These are phyloP conservation scores for Colletotrichum phormii DNA, from an alignment of 2,329 filamentous ascomycete species.

Conservation along the genomic window DNA sequence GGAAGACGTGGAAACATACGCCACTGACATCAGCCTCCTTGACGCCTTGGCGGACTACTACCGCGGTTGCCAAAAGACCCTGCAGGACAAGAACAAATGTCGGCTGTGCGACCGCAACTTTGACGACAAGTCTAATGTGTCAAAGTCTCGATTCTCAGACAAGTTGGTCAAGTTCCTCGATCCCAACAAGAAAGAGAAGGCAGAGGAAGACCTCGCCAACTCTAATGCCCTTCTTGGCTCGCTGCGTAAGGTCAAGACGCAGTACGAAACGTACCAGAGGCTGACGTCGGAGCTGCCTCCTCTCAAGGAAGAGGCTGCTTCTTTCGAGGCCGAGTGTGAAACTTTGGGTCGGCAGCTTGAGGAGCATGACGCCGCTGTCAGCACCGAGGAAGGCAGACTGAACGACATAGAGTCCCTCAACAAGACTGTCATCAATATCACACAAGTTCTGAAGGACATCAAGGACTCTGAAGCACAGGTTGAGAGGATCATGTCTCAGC, in stretches of 20 bases:
- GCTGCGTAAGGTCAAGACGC: conserved; percentile 71
- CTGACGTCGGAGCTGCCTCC: conserved; percentile 78
- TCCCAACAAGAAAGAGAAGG: conserved; percentile 70
- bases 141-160: conserved; percentile 69
- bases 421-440: conserved; percentile 81
- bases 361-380: conserved; percentile 74
- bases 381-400: conserved; percentile 72
- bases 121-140: conserved; percentile 67
- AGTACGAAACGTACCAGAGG: conserved; percentile 80
- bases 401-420: conserved; percentile 80
- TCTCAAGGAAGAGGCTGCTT: conserved; percentile 72
- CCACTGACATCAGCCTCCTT: conserved; percentile 76
- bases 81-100: conserved; percentile 78
- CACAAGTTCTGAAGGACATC: conserved; percentile 79
- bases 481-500: conserved; percentile 78
- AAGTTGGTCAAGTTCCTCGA: conserved; percentile 74
- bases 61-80: conserved; percentile 71
- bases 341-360: conserved; percentile 71
- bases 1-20: conserved; percentile 69
- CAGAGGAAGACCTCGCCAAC: conserved; percentile 70
- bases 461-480: conserved; percentile 79
- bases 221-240: conserved; percentile 63
- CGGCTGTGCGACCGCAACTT: conserved; percentile 81
- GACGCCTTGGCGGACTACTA: conserved; percentile 80
- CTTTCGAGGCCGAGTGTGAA: conserved; percentile 72